phyloP scores from a whole-genome alignment of 225 moss, liverwort and hornwort species.

The Pseudisothecium myosuroides region DNA sequence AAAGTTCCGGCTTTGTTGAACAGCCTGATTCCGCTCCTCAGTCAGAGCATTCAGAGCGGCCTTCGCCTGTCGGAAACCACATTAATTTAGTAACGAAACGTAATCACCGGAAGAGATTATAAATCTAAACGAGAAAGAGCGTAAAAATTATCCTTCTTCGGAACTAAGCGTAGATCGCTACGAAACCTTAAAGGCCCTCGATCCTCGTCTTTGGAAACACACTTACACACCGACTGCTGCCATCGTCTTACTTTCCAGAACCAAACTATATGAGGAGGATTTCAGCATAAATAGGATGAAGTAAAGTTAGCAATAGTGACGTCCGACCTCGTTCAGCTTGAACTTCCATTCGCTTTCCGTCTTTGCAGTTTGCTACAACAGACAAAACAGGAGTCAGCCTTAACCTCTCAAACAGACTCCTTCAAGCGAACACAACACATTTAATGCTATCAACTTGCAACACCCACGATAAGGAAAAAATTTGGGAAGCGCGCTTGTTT shows the following conservation, averaged over 20 bases:
- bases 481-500: not conserved
- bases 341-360: constrained; percentile 83
- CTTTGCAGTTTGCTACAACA: constrained; percentile 62
- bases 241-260: not conserved
- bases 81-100: not conserved
- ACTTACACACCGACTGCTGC: not conserved
- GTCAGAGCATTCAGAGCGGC: constrained; percentile 50
- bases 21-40: constrained; percentile 73
- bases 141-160: not conserved
- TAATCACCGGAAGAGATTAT: not conserved
- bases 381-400: not conserved
- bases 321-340: constrained; percentile 78
- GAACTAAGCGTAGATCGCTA: not conserved
- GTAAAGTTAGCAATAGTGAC: not conserved
- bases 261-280: not conserved
- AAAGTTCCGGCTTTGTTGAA: constrained; percentile 59
- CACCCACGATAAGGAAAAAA: not conserved
- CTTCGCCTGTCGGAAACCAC: constrained; percentile 41
- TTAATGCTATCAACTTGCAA: not conserved
- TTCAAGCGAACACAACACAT: not conserved
- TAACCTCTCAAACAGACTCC: not conserved
- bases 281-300: not conserved
- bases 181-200: not conserved
- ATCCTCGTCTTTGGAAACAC: not conserved
- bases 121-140: not conserved